Evolutionary conservation across 768 basidiomycete genomes (phyloP).

Genomic region (Solioccasus polychromus): DNA sequence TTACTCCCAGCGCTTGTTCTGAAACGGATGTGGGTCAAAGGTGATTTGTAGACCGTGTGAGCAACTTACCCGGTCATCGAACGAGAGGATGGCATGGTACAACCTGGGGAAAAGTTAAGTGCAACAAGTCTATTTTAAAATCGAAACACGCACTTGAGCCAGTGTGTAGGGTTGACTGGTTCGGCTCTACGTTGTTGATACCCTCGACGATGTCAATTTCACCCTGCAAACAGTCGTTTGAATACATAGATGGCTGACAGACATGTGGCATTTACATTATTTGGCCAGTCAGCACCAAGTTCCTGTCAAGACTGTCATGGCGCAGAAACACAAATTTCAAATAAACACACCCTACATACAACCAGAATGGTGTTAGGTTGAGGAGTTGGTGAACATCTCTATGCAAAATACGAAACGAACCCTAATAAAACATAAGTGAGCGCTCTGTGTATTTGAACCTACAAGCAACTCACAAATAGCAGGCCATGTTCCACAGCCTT

Average conservation of each 20-base stretch:
- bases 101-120: slow-evolving; percentile 18
- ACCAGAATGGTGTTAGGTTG: neutral
- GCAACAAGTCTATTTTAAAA: too few species aligned
- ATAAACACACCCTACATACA: slow-evolving; percentile 24
- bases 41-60: too few species aligned
- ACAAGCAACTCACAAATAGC: slow-evolving; percentile 29
- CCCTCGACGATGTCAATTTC: slow-evolving; percentile 35
- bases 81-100: slow-evolving; percentile 29
- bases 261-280: slow-evolving; percentile 6
- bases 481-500: slow-evolving; percentile 40
- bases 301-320: slow-evolving; percentile 18
- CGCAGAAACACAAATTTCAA: neutral
- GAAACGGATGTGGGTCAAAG: too few species aligned
- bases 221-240: slow-evolving; percentile 12
- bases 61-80: slow-evolving; percentile 31
- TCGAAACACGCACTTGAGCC: slow-evolving; percentile 13
- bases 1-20: slow-evolving; percentile 19
- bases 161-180: slow-evolving; percentile 31
- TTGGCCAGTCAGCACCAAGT: slow-evolving; percentile 26
- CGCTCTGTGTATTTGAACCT: neutral
- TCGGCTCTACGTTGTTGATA: slow-evolving; percentile 28
- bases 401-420: slow-evolving; percentile 20
- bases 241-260: too few species aligned
- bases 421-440: slow-evolving; percentile 17
- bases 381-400: neutral